These are phyloP conservation scores for Fusarium marasasianum DNA, from an alignment of 2,329 filamentous ascomycete genomes.

Conservation along the genomic window DNA sequence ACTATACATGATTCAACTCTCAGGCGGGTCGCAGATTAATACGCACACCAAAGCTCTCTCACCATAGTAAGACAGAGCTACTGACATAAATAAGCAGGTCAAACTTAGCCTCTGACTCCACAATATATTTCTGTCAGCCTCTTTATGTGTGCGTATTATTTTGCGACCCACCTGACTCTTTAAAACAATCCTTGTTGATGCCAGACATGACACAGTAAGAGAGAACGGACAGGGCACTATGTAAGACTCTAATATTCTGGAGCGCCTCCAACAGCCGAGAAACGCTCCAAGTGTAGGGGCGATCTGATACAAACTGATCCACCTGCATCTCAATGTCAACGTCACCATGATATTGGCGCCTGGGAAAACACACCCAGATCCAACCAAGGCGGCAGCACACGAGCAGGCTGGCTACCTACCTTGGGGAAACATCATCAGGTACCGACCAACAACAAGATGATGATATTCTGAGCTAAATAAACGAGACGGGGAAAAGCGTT, in stretches of 20 bases:
- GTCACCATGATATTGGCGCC: slow-evolving; percentile 15
- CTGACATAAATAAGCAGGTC: too few relatives aligned
- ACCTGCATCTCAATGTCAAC: background rate
- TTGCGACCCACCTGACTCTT: too few relatives aligned
- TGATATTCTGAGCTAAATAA: background rate
- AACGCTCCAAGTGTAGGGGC: background rate
- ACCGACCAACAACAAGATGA: slow-evolving; percentile 3
- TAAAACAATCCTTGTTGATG: slow-evolving; percentile 1
- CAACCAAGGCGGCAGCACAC: background rate
- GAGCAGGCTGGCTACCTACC: background rate
- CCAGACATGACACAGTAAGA: slow-evolving; percentile 8
- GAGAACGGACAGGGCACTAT: slow-evolving; percentile 8
- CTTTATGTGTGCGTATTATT: too few relatives aligned
- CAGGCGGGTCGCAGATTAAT: too few relatives aligned
- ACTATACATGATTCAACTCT: slow-evolving; percentile 3
- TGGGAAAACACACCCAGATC: slow-evolving; percentile 3
- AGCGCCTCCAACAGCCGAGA: background rate
- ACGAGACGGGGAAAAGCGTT: background rate
- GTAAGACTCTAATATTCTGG: slow-evolving; percentile 6
- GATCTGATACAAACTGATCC: background rate
- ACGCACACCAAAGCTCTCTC: too few relatives aligned
- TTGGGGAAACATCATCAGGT: background rate
- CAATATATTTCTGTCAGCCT: too few relatives aligned
- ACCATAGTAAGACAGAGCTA: too few relatives aligned
- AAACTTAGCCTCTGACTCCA: too few relatives aligned